phyloP scores from a whole-genome alignment of 495 filamentous ascomycete species.

The Neurospora tetrasperma region DNA sequence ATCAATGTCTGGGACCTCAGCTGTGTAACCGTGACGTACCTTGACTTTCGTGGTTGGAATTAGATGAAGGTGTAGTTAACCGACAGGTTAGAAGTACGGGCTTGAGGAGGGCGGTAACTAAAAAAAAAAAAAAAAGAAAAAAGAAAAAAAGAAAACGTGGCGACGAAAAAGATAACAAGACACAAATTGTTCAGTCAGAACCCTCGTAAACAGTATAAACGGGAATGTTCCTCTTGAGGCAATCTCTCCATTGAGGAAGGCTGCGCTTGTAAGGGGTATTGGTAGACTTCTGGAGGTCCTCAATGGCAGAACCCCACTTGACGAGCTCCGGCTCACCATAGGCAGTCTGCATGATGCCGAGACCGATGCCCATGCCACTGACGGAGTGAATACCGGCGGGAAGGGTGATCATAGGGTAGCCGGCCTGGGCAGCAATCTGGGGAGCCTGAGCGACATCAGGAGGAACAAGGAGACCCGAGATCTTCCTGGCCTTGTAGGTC shows the following conservation, averaged over 20 bases:
- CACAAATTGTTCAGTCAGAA: slow-evolving; percentile 3
- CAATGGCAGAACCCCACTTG: slow-evolving; percentile 58
- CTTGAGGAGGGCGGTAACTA: too few relatives aligned
- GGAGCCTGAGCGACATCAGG: slow-evolving; percentile 55
- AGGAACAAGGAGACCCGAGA: slow-evolving; percentile 55
- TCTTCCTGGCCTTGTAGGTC: slow-evolving; percentile 30
- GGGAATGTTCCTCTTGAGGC: slow-evolving; percentile 14
- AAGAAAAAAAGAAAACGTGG: background rate
- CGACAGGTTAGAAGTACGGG: background rate
- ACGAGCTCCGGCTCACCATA: slow-evolving; percentile 52
- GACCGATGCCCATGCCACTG: slow-evolving; percentile 60
- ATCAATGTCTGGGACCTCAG: background rate
- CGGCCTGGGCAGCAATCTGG: slow-evolving; percentile 43
- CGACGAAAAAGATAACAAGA: background rate
- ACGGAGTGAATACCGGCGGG: slow-evolving; percentile 44
- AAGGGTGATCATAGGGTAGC: slow-evolving; percentile 62
- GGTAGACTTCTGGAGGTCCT: slow-evolving; percentile 35
- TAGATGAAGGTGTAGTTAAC: background rate
- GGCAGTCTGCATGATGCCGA: slow-evolving; percentile 56
- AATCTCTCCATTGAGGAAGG: slow-evolving; percentile 14
- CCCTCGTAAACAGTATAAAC: slow-evolving; percentile 14
- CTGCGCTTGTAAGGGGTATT: slow-evolving; percentile 9
- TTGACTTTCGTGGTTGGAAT: background rate
- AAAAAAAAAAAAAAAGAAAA: background rate
- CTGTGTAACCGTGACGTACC: background rate